phyloP scores from a whole-genome alignment of 345 rosid species.

The Noccaea bulbosa region DNA sequence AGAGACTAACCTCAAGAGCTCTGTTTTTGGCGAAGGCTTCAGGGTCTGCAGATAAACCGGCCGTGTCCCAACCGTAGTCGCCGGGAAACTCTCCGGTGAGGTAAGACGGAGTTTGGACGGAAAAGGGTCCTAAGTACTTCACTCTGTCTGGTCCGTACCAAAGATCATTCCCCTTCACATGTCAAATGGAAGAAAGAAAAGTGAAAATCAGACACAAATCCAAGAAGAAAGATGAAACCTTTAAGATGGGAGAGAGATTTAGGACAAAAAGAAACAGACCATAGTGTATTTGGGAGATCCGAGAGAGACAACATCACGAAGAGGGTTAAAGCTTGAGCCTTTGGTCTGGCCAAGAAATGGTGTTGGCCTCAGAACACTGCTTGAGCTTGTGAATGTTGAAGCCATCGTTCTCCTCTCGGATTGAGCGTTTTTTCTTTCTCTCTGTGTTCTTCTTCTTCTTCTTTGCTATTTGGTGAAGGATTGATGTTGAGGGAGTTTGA shows the following conservation, averaged over 20 bases:
- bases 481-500: constrained; percentile 25
- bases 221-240: constrained; percentile 21
- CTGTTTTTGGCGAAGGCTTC: constrained; percentile 96
- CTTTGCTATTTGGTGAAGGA: constrained; percentile 37
- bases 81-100: constrained; percentile 94
- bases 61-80: constrained; percentile 98
- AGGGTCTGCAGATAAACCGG: constrained; percentile 93
- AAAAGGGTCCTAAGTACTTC: constrained; percentile 95
- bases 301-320: constrained; percentile 69
- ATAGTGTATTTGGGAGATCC: constrained; percentile 73
- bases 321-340: constrained; percentile 60
- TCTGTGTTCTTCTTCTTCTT: constrained; percentile 29
- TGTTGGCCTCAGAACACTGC: constrained; percentile 63
- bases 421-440: constrained; percentile 8
- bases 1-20: constrained; percentile 79
- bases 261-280: constrained; percentile 45
- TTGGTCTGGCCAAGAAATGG: constrained; percentile 73
- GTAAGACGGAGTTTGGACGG: constrained; percentile 93
- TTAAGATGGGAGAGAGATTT: constrained; percentile 16
- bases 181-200: background rate
- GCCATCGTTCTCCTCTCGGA: constrained; percentile 51
- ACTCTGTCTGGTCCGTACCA: constrained; percentile 99
- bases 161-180: constrained; percentile 65
- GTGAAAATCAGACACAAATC: constrained; percentile 23
- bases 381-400: constrained; percentile 66